Base-by-base conservation (phyloP, 2,329 filamentous ascomycete species). In the Fusarium sp. region DNA sequence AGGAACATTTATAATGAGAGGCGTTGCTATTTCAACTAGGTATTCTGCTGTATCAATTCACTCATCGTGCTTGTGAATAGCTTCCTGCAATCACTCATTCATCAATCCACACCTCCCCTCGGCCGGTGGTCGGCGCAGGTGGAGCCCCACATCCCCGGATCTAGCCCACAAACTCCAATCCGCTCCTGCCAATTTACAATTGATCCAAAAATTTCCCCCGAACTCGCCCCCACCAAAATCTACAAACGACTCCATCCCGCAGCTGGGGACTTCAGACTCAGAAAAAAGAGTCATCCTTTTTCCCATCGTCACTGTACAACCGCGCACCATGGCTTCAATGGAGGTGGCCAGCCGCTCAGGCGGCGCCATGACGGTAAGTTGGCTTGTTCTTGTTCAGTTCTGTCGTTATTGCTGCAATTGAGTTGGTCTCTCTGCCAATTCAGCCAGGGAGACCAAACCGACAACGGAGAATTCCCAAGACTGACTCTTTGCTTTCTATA, bases 261-360 rank as follows among this genome's bases (percentile, higher is more conserved):
- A 38, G 60, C 61, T 58, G 54, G 16, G 40, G 34, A 58, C 29
- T 31, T 31, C 29, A 31, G 29, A 13, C 9, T 40, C 29, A 33
- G 49, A 33, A 51, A 50, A 50, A 50, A 65, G 58, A 72, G 62
- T 69, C 65, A 70, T 65, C 64, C 58, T 54, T 60, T 46, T 40
- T 18, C n/a, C 31, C 58, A 69, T 64, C 42, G 62, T 61, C 40
- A 56, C 55, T 44, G 62, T 73, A 61, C 64, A 71, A 51, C 27
- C 58, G 58, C 49, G 53, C 68, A 79, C 57, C 60, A 86, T 86
- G 84, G 82, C 83, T 77, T 78, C 83, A 79, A 83, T 85, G 79
- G 79, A 83, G 76, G 78, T 85, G 71, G 83, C 81, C 72, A 80
- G 81, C 73, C 82, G 83, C 72, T 83, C 83, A 67, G 81, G 83